A percentile compares a stretch with the other conserved stretches of the same genome.
Conservation (phyloP, 345 rosid genomes). For the Bretschneidera sinensis region DNA sequence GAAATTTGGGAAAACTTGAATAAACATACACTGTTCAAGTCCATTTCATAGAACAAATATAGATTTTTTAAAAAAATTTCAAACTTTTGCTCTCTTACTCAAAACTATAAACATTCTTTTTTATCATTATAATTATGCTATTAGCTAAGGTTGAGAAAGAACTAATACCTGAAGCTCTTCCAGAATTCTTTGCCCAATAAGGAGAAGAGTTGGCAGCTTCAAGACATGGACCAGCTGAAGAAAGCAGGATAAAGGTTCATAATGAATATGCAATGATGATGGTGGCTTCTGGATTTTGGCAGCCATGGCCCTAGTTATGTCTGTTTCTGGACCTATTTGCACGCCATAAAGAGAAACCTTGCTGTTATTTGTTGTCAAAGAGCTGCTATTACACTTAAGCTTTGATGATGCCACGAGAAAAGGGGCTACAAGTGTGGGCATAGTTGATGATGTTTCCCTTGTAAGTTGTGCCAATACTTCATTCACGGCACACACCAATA, state of each 20-base stretch:
- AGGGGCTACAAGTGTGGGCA: slow-evolving; percentile 49
- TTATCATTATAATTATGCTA: no score
- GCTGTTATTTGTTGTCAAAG: slow-evolving; percentile 25
- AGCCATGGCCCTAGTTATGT: slow-evolving; percentile 31
- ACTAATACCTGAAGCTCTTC: slow-evolving; percentile 59
- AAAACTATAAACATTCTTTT: no score
- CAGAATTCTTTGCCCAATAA: slow-evolving; percentile 45
- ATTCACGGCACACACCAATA: slow-evolving; percentile 51
- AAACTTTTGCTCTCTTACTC: no score
- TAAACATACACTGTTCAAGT: no score
- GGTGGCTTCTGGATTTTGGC: slow-evolving; percentile 52
- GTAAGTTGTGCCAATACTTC: slow-evolving; percentile 47
- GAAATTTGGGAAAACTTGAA: no score
- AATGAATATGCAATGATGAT: slow-evolving; percentile 45
- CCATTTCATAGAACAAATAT: no score
- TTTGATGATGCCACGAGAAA: slow-evolving; percentile 45
- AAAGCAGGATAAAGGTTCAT: slow-evolving; percentile 78
- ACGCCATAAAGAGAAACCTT: slow-evolving; percentile 39
- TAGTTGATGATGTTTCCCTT: slow-evolving; percentile 23
- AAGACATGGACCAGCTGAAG: slow-evolving; percentile 62
- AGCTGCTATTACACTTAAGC: slow-evolving; percentile 54
- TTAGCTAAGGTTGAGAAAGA: slow-evolving; percentile 1
- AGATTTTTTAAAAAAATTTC: no score
- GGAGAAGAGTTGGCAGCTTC: slow-evolving; percentile 50
- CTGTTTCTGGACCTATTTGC: slow-evolving; percentile 67